These are phyloP conservation scores for Gossypium anomalum DNA, from an alignment of 345 rosid genomes.

Conservation along the genomic window DNA sequence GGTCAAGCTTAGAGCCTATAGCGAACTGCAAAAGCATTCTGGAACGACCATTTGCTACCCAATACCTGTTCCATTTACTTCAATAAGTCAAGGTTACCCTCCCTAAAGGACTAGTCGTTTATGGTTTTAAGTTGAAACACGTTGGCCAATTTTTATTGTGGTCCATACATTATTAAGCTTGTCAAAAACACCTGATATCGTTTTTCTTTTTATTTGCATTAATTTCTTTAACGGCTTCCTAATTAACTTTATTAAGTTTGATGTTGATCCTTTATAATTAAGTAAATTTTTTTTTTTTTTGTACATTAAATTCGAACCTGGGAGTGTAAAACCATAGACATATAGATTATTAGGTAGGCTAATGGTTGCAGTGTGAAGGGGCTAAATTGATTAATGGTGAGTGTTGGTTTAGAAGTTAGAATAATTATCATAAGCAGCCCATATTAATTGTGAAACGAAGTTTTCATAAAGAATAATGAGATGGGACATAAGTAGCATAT, in stretches of 20 bases:
- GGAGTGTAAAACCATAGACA: background rate
- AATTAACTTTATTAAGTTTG: background rate
- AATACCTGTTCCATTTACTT: background rate
- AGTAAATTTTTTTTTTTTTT: background rate
- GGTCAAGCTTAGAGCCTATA: background rate
- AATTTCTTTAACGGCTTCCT: conserved; percentile 2
- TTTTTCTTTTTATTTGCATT: background rate
- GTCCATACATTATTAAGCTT: background rate
- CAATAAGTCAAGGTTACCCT: background rate
- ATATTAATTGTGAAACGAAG: conserved; percentile 13
- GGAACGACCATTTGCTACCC: background rate
- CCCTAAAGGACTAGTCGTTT: background rate
- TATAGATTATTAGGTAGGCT: background rate
- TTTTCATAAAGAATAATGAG: conserved; percentile 21
- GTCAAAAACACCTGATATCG: background rate
- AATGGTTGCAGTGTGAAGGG: background rate
- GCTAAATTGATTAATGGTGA: background rate
- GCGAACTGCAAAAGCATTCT: background rate
- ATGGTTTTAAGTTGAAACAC: conserved; percentile 7
- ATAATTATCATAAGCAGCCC: background rate
- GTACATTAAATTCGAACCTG: too few relatives aligned
- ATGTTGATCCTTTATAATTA: background rate
- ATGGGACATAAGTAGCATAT: conserved; percentile 30
- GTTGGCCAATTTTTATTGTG: conserved; percentile 1
- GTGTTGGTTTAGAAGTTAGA: background rate